phyloP scores from a whole-genome alignment of 805 yeast genomes.

The Myxozyma mucilagina region DNA sequence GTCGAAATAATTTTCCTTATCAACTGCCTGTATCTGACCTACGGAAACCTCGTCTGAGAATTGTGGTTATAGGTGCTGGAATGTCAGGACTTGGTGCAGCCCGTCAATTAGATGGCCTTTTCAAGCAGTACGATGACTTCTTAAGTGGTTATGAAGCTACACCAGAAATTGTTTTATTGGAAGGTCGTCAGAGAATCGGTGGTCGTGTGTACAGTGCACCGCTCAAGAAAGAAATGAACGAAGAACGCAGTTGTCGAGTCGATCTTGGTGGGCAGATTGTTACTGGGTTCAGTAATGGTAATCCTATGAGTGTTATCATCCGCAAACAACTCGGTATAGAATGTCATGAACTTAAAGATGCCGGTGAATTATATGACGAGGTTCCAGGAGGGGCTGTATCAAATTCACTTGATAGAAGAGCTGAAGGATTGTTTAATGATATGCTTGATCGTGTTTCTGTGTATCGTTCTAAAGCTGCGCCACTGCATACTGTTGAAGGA shows the following conservation, averaged over 20 bases:
- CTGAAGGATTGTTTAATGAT: constrained; percentile 41
- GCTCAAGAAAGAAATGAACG: constrained; percentile 19
- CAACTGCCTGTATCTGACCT: constrained; percentile 29
- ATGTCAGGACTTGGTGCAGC: constrained; percentile 96
- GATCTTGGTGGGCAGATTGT: constrained; percentile 45
- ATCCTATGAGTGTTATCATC: constrained; percentile 44
- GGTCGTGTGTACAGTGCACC: constrained; percentile 46
- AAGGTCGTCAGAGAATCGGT: constrained; percentile 46
- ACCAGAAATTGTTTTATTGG: constrained; percentile 45
- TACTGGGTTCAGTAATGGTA: constrained; percentile 46
- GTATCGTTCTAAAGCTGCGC: constrained; percentile 40
- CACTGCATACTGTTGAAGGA: constrained; percentile 40
- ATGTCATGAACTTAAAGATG: constrained; percentile 41
- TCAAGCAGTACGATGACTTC: constrained; percentile 41
- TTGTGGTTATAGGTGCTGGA: constrained; percentile 92
- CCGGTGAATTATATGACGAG: constrained; percentile 39
- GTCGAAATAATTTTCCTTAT: constrained; percentile 29
- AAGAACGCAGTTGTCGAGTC: constrained; percentile 31
- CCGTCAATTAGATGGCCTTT: constrained; percentile 80
- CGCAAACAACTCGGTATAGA: constrained; percentile 46
- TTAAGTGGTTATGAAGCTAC: constrained; percentile 42
- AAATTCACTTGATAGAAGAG: constrained; percentile 38
- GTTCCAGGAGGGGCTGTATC: constrained; percentile 39
- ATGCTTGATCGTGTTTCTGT: constrained; percentile 42
- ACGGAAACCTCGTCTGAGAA: constrained; percentile 44